Conservation (phyloP, 306 rosid species). For the Gastrolobium villosum region DNA sequence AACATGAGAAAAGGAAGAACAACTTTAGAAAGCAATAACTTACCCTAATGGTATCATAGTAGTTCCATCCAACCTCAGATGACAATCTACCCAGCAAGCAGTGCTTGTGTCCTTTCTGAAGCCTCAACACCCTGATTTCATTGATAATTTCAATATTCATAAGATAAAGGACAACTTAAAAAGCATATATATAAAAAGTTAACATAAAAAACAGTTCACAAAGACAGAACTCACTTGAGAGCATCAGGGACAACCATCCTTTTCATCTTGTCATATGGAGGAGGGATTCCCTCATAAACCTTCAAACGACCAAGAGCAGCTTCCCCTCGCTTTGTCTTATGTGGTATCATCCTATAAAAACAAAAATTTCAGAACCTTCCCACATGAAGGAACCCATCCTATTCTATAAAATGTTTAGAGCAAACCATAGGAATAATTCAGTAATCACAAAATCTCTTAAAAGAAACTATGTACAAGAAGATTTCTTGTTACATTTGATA, state of each 20-base stretch:
- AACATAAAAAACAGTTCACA: neutral
- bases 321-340: slow-evolving; percentile 70
- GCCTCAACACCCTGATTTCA: slow-evolving; percentile 75
- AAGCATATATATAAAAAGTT: neutral
- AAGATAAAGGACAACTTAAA: neutral
- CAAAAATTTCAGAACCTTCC: neutral
- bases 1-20: neutral
- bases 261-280: slow-evolving; percentile 65
- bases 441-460: neutral
- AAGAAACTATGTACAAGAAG: too few relatives aligned
- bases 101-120: slow-evolving; percentile 80
- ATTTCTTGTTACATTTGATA: too few relatives aligned
- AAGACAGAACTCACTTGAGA: slow-evolving; percentile 57
- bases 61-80: slow-evolving; percentile 78
- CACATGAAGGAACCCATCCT: neutral
- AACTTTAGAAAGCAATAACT: slow-evolving; percentile 31
- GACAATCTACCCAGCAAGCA: slow-evolving; percentile 70
- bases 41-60: slow-evolving; percentile 57
- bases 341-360: slow-evolving; percentile 62
- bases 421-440: neutral
- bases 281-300: slow-evolving; percentile 72
- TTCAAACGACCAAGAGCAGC: slow-evolving; percentile 67
- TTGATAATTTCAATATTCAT: neutral
- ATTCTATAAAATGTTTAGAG: neutral
- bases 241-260: slow-evolving; percentile 75